Conservation (phyloP, 306 rosid species). For the Biancaea sappan region DNA sequence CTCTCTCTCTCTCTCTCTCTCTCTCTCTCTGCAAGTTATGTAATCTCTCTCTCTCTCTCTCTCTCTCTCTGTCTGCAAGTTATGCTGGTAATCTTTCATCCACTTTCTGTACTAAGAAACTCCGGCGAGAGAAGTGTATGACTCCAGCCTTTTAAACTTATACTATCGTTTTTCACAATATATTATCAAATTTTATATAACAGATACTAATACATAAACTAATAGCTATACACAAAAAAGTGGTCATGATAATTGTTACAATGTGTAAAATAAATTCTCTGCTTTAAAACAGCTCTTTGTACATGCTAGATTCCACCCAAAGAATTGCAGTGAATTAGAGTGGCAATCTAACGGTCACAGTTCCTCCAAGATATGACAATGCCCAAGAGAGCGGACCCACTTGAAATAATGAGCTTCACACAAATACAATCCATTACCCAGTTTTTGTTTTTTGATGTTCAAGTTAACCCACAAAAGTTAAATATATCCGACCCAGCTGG, state of each 20-base stretch:
- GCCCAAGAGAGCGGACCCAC: slow-evolving; percentile 37
- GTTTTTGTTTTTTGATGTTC: background rate
- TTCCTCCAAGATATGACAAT: slow-evolving; percentile 18
- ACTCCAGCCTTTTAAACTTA: background rate
- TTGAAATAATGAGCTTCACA: slow-evolving; percentile 42
- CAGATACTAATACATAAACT: background rate
- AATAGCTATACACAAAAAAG: background rate
- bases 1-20: background rate
- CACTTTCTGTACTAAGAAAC: background rate
- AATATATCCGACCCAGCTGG: slow-evolving; percentile 28
- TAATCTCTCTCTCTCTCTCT: too few species aligned
- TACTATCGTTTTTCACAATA: background rate
- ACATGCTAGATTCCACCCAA: background rate
- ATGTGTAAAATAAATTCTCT: background rate
- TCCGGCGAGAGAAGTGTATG: background rate
- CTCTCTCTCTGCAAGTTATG: background rate
- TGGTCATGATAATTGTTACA: background rate
- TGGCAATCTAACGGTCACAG: background rate
- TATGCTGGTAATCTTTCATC: background rate
- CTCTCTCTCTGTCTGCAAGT: background rate
- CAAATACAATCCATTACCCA: slow-evolving; percentile 19
- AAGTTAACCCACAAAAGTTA: slow-evolving; percentile 31
- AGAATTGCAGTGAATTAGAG: background rate
- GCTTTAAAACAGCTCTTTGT: background rate
- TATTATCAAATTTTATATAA: background rate